These are phyloP conservation scores for Onygenales sp. DNA, from an alignment of 2,329 filamentous ascomycete species.

Conservation along the genomic window DNA sequence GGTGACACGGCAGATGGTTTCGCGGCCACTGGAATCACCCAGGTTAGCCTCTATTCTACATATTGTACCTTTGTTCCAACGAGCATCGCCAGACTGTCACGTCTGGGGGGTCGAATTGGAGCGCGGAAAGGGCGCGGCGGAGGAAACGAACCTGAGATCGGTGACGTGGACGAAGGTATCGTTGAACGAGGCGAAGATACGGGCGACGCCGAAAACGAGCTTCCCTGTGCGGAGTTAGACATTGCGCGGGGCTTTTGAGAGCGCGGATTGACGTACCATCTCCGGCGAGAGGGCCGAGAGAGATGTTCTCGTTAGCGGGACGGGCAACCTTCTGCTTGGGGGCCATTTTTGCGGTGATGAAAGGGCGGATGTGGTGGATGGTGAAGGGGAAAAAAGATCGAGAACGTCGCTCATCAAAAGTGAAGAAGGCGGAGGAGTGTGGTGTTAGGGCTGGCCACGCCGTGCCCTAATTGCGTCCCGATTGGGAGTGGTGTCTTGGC, in stretches of 20 bases:
- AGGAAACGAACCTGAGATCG: constrained; percentile 71
- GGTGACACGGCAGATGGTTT: constrained; percentile 99
- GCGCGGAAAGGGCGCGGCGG: not conserved
- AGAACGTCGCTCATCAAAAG: constrained; percentile 12
- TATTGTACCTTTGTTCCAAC: not conserved
- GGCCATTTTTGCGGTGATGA: constrained; percentile 61
- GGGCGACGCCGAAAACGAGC: constrained; percentile 95
- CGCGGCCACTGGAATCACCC: constrained; percentile 81
- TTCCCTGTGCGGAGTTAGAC: constrained; percentile 52
- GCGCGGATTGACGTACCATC: constrained; percentile 53
- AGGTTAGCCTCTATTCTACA: constrained; percentile 45
- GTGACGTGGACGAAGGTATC: constrained; percentile 97
- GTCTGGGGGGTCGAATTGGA: not conserved
- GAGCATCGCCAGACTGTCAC: too few relatives aligned
- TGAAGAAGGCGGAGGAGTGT: constrained; percentile 6
- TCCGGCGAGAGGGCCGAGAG: constrained; percentile 89
- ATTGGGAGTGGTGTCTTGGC: not conserved
- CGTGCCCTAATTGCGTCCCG: constrained; percentile 8
- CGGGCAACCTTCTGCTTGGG: constrained; percentile 83
- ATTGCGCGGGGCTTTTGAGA: not conserved
- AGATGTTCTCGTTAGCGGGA: constrained; percentile 89
- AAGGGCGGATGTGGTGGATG: constrained; percentile 33
- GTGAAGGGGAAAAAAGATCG: constrained; percentile 25
- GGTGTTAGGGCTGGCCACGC: constrained; percentile 5
- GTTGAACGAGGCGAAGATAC: constrained; percentile 95